Conservation (phyloP, 805 yeast species). For the Danielozyma ontarioensis region DNA sequence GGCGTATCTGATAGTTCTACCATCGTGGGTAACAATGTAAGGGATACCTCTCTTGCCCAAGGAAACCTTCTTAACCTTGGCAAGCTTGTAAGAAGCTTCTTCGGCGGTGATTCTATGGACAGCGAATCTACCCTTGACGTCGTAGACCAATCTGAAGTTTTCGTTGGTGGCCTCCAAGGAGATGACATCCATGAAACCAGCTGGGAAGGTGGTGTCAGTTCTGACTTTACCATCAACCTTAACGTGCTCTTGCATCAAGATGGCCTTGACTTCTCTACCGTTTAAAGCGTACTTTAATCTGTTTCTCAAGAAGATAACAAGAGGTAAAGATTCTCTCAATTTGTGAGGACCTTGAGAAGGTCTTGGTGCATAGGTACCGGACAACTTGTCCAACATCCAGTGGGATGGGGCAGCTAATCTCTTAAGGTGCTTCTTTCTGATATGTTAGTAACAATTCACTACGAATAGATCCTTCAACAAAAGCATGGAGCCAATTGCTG, state of each 20-base stretch:
- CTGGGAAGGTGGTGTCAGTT: constrained; percentile 98
- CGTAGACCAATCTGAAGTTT: constrained; percentile 98
- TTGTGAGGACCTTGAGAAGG: constrained; percentile 99
- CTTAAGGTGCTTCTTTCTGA: constrained; percentile 96
- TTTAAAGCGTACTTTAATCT: constrained; percentile 97
- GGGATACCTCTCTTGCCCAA: constrained; percentile 98
- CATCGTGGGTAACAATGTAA: constrained; percentile 98
- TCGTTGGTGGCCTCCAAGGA: constrained; percentile 97
- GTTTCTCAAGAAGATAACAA: constrained; percentile 95
- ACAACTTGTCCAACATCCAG: constrained; percentile 99
- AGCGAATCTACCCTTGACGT: constrained; percentile 98
- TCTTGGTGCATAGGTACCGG: constrained; percentile 99
- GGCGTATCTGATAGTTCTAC: constrained; percentile 99
- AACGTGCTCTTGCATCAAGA: constrained; percentile 96
- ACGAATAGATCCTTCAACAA: too few relatives aligned
- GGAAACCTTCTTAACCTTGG: constrained; percentile 96
- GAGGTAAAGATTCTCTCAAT: constrained; percentile 96
- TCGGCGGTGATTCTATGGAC: constrained; percentile 99
- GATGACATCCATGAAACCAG: constrained; percentile 99
- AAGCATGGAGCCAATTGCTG: too few relatives aligned
- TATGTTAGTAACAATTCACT: constrained; percentile 28
- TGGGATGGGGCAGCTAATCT: constrained; percentile 99
- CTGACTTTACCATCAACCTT: constrained; percentile 99
- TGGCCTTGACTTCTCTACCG: constrained; percentile 98
- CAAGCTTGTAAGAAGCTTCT: constrained; percentile 97